phyloP scores from a whole-genome alignment of 2,329 filamentous ascomycete genomes.

The Paracamarosporium sp. region DNA sequence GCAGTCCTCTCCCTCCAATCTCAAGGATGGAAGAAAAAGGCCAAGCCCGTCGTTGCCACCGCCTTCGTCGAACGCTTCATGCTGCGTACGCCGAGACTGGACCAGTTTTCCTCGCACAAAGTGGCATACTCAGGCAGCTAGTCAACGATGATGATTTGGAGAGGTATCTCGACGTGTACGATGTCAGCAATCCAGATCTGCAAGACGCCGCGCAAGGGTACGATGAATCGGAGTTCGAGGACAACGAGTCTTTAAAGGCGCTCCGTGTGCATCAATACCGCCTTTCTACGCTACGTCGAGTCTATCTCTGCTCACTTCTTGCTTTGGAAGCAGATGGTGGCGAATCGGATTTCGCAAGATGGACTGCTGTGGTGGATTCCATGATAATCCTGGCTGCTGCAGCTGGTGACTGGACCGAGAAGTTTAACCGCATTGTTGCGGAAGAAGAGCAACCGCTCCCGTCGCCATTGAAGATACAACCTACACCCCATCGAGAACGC shows the following conservation, averaged over 20 bases:
- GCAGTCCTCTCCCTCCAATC: slow-evolving; percentile 88
- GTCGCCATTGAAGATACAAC: slow-evolving; percentile 64
- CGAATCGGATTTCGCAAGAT: slow-evolving; percentile 76
- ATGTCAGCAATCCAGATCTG: slow-evolving; percentile 55
- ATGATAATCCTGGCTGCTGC: slow-evolving; percentile 70
- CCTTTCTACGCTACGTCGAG: slow-evolving; percentile 79
- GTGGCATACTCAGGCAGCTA: slow-evolving; percentile 71
- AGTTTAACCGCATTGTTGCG: slow-evolving; percentile 71
- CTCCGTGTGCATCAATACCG: slow-evolving; percentile 71
- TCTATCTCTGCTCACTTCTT: slow-evolving; percentile 87
- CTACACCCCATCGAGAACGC: slow-evolving; percentile 77
- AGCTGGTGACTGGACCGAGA: slow-evolving; percentile 68
- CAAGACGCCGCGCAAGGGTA: slow-evolving; percentile 60
- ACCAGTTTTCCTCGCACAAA: slow-evolving; percentile 74
- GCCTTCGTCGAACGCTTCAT: slow-evolving; percentile 78
- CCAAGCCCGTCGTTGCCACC: slow-evolving; percentile 78
- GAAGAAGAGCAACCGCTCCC: slow-evolving; percentile 74
- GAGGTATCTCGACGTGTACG: slow-evolving; percentile 81
- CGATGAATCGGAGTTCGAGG: slow-evolving; percentile 72
- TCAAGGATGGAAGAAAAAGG: slow-evolving; percentile 85
- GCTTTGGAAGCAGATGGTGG: slow-evolving; percentile 84
- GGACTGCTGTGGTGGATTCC: slow-evolving; percentile 78
- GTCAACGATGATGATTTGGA: slow-evolving; percentile 83
- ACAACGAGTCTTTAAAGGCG: slow-evolving; percentile 78
- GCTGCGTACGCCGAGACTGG: slow-evolving; percentile 74